phyloP scores from a whole-genome alignment of 2,329 filamentous ascomycete genomes.

The Fusarium decemcellulare region DNA sequence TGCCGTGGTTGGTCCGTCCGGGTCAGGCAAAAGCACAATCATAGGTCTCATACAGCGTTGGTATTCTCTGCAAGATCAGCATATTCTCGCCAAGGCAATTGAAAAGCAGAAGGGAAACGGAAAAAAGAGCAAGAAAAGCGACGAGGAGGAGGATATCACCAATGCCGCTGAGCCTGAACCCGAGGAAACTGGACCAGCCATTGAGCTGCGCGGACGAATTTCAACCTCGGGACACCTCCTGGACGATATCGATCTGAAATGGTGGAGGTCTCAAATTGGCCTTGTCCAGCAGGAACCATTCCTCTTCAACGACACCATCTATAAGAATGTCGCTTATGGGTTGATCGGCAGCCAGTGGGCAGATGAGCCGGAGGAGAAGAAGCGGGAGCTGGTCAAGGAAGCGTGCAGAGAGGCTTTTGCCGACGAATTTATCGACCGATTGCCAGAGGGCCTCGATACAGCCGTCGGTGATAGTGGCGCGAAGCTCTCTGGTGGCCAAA shows the following conservation, averaged over 20 bases:
- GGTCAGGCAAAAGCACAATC: constrained; percentile 82
- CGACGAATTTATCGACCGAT: constrained; percentile 75
- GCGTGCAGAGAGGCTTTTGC: constrained; percentile 79
- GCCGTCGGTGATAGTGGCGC: constrained; percentile 83
- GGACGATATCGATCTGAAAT: constrained; percentile 73
- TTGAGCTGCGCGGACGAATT: constrained; percentile 64
- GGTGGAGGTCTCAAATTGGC: constrained; percentile 73
- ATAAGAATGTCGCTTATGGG: constrained; percentile 73
- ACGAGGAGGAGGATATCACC: constrained; percentile 47
- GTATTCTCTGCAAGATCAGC: constrained; percentile 73
- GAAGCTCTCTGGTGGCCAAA: constrained; percentile 86
- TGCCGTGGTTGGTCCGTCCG: constrained; percentile 81
- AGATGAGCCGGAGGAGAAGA: constrained; percentile 66
- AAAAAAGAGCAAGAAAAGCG: constrained; percentile 56
- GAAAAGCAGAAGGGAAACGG: constrained; percentile 63
- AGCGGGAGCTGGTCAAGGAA: constrained; percentile 71
- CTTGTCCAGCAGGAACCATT: constrained; percentile 79
- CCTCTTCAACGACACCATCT: constrained; percentile 76
- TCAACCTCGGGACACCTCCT: constrained; percentile 68
- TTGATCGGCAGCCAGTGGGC: constrained; percentile 68
- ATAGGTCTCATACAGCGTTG: constrained; percentile 79
- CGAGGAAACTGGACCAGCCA: constrained; percentile 57
- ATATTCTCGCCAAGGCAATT: constrained; percentile 64
- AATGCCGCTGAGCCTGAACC: constrained; percentile 48
- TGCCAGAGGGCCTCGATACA: constrained; percentile 80